These are phyloP conservation scores for Cercospora sp. DNA, from an alignment of 2,329 filamentous ascomycete species.

Conservation along the genomic window DNA sequence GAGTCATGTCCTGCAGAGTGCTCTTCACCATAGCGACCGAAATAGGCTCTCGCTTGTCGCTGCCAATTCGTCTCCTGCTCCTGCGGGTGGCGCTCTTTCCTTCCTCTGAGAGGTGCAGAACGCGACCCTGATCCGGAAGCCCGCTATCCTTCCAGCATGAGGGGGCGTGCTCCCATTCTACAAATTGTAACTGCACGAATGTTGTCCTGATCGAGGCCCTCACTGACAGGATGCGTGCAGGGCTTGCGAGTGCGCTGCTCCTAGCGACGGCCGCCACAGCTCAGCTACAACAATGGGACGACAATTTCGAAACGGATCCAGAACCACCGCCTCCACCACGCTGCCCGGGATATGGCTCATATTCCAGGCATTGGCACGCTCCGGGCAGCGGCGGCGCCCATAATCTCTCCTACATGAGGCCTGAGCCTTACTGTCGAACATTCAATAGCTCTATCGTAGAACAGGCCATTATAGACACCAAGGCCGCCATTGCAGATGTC, in stretches of 20 bases:
- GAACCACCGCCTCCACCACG: slow-evolving; percentile 23
- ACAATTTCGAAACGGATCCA: slow-evolving; percentile 22
- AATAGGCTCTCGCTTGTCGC: neutral
- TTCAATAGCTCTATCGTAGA: slow-evolving; percentile 41
- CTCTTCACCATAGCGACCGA: neutral
- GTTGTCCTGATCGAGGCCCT: neutral
- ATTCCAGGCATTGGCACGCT: slow-evolving; percentile 33
- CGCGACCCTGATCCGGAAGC: neutral
- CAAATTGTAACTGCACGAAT: neutral
- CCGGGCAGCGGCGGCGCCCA: slow-evolving; percentile 46
- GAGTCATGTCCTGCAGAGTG: no score
- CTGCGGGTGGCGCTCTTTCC: slow-evolving; percentile 5
- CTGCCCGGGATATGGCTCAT: slow-evolving; percentile 46
- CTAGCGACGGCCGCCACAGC: neutral
- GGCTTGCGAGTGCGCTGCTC: neutral
- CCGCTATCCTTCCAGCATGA: neutral
- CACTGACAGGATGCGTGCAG: neutral
- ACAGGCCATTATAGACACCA: slow-evolving; percentile 35
- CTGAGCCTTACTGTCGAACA: slow-evolving; percentile 45
- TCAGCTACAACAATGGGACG: slow-evolving; percentile 4
- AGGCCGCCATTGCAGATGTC: slow-evolving; percentile 42
- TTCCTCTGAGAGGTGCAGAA: slow-evolving; percentile 2
- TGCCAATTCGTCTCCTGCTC: neutral
- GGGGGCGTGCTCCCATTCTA: neutral
- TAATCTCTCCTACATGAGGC: slow-evolving; percentile 46